phyloP scores from a whole-genome alignment of 1,139 yeast genomes.

The Nematodospora anomalae region DNA sequence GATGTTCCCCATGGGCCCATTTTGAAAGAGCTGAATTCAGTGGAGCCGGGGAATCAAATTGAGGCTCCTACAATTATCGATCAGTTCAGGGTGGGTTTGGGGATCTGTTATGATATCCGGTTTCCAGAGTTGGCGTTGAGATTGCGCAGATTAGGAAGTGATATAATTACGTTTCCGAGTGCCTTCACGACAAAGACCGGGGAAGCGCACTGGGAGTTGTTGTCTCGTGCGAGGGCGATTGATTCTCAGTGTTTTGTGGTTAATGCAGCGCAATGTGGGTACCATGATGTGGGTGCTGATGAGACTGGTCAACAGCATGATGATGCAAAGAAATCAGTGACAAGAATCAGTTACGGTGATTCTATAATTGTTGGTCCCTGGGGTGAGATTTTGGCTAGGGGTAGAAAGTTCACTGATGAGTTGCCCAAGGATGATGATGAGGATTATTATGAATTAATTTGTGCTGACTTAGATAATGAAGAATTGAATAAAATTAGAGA shows the following conservation, averaged over 20 bases:
- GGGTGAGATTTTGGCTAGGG: slow-evolving; percentile 75
- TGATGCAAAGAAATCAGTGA: slow-evolving; percentile 32
- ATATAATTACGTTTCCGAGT: slow-evolving; percentile 77
- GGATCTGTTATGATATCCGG: slow-evolving; percentile 84
- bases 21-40: slow-evolving; percentile 72
- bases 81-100: slow-evolving; percentile 64
- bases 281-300: slow-evolving; percentile 53
- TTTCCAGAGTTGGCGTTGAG: slow-evolving; percentile 80
- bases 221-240: slow-evolving; percentile 82
- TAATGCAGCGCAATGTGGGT: slow-evolving; percentile 90
- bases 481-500: slow-evolving; percentile 49
- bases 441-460: slow-evolving; percentile 53
- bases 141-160: slow-evolving; percentile 71
- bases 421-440: slow-evolving; percentile 40
- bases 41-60: slow-evolving; percentile 69
- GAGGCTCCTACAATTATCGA: slow-evolving; percentile 50
- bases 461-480: slow-evolving; percentile 69
- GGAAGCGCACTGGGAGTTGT: slow-evolving; percentile 80
- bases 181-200: slow-evolving; percentile 95
- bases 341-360: slow-evolving; percentile 75
- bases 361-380: slow-evolving; percentile 86
- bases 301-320: too few species aligned
- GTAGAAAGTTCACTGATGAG: slow-evolving; percentile 32
- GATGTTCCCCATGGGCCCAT: slow-evolving; percentile 75
- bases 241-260: slow-evolving; percentile 86